Percentiles rank a stretch among this genome's conserved stretches.
These are phyloP conservation scores for Saraca asoca DNA, from an alignment of 331 rosid genomes.

Conservation along the genomic window DNA sequence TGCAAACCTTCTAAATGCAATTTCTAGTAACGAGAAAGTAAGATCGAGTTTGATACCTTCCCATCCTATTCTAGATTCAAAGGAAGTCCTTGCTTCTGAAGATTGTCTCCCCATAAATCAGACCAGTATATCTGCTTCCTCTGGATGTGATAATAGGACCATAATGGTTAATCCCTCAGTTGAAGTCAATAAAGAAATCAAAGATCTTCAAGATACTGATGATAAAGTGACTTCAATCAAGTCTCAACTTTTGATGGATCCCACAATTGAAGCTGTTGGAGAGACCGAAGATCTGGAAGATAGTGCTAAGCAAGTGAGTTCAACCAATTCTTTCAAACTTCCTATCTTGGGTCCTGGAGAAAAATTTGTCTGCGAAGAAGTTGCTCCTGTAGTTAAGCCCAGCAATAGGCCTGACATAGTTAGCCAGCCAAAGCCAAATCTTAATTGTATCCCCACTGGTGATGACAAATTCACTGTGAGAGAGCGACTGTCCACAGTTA, in stretches of 20 bases:
- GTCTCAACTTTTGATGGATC: not conserved
- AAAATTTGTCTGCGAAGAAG: conserved; percentile 45
- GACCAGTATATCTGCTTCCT: conserved; percentile 32
- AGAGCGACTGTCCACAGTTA: conserved; percentile 59
- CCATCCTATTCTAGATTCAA: conserved; percentile 36
- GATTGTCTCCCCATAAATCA: conserved; percentile 26
- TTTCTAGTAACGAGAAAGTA: conserved; percentile 31
- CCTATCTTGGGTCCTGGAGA: conserved; percentile 46
- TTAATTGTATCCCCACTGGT: conserved; percentile 45
- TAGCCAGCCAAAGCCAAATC: conserved; percentile 44
- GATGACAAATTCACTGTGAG: conserved; percentile 82
- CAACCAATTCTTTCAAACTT: conserved; percentile 38
- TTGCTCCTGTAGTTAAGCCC: conserved; percentile 39
- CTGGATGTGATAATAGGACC: conserved; percentile 35
- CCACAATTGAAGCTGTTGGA: no score
- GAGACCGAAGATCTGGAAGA: conserved; percentile 32
- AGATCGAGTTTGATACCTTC: conserved; percentile 32
- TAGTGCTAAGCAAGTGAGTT: conserved; percentile 37
- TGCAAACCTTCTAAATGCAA: conserved; percentile 27
- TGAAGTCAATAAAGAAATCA: conserved; percentile 38
- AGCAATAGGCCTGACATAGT: conserved; percentile 35
- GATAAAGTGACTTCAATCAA: conserved; percentile 36
- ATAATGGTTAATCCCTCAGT: conserved; percentile 32
- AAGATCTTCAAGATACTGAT: conserved; percentile 36
- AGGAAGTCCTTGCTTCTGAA: conserved; percentile 30